Conservation (phyloP, 2,329 filamentous ascomycete species). For the Scedosporium apiospermum region DNA sequence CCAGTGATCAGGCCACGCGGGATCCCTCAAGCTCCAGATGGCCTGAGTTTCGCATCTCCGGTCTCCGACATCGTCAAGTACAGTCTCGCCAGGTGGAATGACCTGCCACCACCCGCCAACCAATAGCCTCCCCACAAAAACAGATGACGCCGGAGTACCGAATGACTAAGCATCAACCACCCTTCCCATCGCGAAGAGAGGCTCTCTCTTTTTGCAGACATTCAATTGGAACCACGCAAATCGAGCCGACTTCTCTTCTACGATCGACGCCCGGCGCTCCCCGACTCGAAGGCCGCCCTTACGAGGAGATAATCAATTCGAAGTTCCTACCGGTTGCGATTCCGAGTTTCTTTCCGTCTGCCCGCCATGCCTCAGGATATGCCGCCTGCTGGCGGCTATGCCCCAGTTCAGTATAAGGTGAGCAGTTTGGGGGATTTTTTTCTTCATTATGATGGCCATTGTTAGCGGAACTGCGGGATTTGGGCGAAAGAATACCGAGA, state of each 20-base stretch:
- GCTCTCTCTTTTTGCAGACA: not conserved
- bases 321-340: not conserved
- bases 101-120: not conserved
- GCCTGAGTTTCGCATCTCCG: not conserved
- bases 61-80: not conserved
- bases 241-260: not conserved
- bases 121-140: not conserved
- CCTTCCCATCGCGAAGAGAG: not conserved
- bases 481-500: not conserved
- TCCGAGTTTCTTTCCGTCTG: conserved; percentile 6
- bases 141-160: not conserved
- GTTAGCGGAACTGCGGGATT: not conserved
- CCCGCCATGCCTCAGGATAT: conserved; percentile 91
- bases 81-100: not conserved
- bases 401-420: conserved; percentile 94
- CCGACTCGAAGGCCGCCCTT: not conserved
- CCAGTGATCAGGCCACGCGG: conserved; percentile 1
- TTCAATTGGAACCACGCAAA: not conserved
- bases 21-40: not conserved
- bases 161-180: conserved; percentile 2
- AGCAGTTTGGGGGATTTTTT: conserved; percentile 15
- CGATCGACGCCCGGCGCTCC: not conserved
- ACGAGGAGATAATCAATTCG: not conserved
- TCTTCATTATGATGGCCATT: not conserved
- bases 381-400: conserved; percentile 90